Percentiles rank a stretch among this genome's conserved stretches.
phyloP scores from a whole-genome alignment of 352 stramenopile genomes.

The Pythium dissimile region DNA sequence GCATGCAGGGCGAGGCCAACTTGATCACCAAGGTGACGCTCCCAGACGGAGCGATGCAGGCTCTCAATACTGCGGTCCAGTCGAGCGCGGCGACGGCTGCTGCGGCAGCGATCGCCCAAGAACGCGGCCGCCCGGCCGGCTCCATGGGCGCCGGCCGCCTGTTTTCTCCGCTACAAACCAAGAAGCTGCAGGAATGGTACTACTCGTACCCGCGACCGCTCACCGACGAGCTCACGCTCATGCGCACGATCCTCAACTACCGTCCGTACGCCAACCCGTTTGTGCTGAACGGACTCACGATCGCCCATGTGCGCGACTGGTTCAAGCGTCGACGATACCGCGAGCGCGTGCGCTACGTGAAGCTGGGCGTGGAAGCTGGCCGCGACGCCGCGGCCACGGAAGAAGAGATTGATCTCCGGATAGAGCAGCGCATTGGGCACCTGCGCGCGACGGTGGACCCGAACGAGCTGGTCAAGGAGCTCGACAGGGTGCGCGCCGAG shows the following conservation, averaged over 20 bases:
- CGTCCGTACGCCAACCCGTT: constrained; percentile 72
- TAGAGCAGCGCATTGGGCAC: constrained; percentile 76
- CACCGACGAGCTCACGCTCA: constrained; percentile 77
- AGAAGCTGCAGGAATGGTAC: constrained; percentile 86
- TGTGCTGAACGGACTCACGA: constrained; percentile 49
- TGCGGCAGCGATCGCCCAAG: constrained; percentile 67
- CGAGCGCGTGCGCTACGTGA: constrained; percentile 76
- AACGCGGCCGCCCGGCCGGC: constrained; percentile 38
- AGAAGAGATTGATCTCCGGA: constrained; percentile 72
- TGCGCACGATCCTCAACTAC: constrained; percentile 83
- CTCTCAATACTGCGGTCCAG: constrained; percentile 55
- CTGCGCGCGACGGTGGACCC: constrained; percentile 61
- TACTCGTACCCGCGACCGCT: constrained; percentile 74
- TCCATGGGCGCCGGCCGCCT: constrained; percentile 48
- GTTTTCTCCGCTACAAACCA: constrained; percentile 63
- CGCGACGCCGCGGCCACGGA: constrained; percentile 55
- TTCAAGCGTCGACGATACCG: constrained; percentile 80
- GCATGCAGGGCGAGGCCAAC: constrained; percentile 81
- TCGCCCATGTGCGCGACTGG: constrained; percentile 78
- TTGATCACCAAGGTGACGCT: constrained; percentile 74
- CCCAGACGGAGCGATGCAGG: constrained; percentile 49
- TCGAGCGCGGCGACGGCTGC: constrained; percentile 59
- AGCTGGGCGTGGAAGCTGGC: constrained; percentile 64
- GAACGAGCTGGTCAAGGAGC: constrained; percentile 78
- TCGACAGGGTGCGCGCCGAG: constrained; percentile 64